A percentile compares a stretch with the other conserved stretches of the same genome.
Evolutionary conservation across 2,329 filamentous ascomycete species (phyloP).

Genomic region (Diplodia mutila): DNA sequence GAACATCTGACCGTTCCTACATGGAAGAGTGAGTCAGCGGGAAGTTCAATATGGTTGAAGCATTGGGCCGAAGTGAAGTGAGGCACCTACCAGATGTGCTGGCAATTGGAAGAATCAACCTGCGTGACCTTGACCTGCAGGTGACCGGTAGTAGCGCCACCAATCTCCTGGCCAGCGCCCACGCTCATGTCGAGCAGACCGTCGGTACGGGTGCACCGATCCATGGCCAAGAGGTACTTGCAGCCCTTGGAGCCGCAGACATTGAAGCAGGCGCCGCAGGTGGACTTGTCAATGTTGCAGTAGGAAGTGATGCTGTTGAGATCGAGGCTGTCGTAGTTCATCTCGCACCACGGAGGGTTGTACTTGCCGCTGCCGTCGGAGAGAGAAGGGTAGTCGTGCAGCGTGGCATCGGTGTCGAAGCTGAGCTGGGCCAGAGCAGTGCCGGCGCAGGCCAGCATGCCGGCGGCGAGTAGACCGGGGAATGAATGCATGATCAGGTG

Average conservation of each 20-base stretch:
- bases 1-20: conserved; percentile 21
- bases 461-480: not conserved
- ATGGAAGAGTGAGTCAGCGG: not conserved
- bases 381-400: conserved; percentile 23
- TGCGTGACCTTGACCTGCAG: conserved; percentile 10
- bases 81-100: conserved; percentile 15
- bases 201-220: conserved; percentile 49
- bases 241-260: conserved; percentile 95
- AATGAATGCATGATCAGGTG: not conserved
- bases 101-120: conserved; percentile 10
- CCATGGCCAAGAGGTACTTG: conserved; percentile 94
- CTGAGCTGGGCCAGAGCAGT: conserved; percentile 1
- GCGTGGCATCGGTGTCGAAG: conserved; percentile 23
- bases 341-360: conserved; percentile 25
- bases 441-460: conserved; percentile 11
- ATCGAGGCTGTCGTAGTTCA: conserved; percentile 15
- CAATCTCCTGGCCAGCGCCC: conserved; percentile 19
- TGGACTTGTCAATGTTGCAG: conserved; percentile 53
- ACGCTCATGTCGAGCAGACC: conserved; percentile 21
- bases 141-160: conserved; percentile 14
- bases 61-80: not conserved
- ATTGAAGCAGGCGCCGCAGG: conserved; percentile 57
- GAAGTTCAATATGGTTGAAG: not conserved
- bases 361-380: not conserved
- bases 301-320: conserved; percentile 19